phyloP scores from a whole-genome alignment of 1,284 basidiomycete genomes.

The Leccinum angustisporum region DNA sequence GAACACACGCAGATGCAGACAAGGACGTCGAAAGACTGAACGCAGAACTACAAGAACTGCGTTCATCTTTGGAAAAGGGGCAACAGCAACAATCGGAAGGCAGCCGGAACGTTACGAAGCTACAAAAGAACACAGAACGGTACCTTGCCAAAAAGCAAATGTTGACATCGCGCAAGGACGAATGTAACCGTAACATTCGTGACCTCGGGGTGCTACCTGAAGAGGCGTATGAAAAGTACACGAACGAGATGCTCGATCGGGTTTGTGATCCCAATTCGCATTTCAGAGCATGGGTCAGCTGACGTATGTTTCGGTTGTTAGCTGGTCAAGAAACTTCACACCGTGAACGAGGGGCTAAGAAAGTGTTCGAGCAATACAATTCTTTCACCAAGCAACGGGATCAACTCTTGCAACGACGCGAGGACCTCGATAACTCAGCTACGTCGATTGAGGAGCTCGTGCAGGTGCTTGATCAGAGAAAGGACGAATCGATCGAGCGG shows the following conservation, averaged over 20 bases:
- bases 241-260: slow-evolving; percentile 77
- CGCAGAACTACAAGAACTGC: slow-evolving; percentile 63
- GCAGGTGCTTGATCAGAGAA: slow-evolving; percentile 91
- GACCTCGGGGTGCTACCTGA: slow-evolving; percentile 96
- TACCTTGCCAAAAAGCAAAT: slow-evolving; percentile 92
- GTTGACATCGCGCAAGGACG: slow-evolving; percentile 81
- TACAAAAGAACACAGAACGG: slow-evolving; percentile 94
- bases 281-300: background rate
- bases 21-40: slow-evolving; percentile 70
- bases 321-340: slow-evolving; percentile 89
- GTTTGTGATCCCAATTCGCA: slow-evolving; percentile 45
- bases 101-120: slow-evolving; percentile 78
- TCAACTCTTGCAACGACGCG: slow-evolving; percentile 81
- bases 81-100: slow-evolving; percentile 86
- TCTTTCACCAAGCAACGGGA: slow-evolving; percentile 98
- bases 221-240: slow-evolving; percentile 96
- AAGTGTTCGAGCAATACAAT: slow-evolving; percentile 97
- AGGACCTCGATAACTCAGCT: slow-evolving; percentile 89
- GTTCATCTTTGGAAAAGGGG: slow-evolving; percentile 69
- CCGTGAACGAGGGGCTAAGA: slow-evolving; percentile 92
- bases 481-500: slow-evolving; percentile 97
- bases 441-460: slow-evolving; percentile 94
- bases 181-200: slow-evolving; percentile 91
- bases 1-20: slow-evolving; percentile 52
- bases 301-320: slow-evolving; percentile 34